Evolutionary conservation across 768 basidiomycete species (phyloP).

Genomic region (Pleurotus giganteus): DNA sequence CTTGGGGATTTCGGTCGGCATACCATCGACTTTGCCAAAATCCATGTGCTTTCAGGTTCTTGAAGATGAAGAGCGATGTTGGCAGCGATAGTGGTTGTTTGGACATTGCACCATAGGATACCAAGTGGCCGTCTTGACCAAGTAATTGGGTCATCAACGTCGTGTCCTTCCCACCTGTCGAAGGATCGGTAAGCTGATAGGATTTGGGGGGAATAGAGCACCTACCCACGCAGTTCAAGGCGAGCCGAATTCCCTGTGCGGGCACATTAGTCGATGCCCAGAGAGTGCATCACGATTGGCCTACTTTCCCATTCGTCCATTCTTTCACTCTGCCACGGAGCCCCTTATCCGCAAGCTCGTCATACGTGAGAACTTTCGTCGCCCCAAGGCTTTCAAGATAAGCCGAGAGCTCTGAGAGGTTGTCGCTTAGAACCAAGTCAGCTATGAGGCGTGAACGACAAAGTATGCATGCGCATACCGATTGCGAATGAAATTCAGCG

Average conservation of each 20-base stretch:
- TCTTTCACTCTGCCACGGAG: conserved; percentile 53
- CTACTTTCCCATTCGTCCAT: conserved; percentile 65
- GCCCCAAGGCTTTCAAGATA: conserved; percentile 65
- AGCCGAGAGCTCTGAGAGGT: conserved; percentile 46
- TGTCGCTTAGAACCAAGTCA: conserved; percentile 35
- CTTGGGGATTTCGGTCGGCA: conserved; percentile 39
- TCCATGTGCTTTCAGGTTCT: conserved; percentile 70
- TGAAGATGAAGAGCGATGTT: conserved; percentile 82
- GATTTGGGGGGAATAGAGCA: too few species aligned
- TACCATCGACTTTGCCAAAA: conserved; percentile 84
- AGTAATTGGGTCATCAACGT: conserved; percentile 67
- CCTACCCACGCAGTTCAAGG: conserved; percentile 51
- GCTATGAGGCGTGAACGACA: not conserved
- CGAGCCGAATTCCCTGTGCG: conserved; percentile 40
- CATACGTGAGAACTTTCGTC: conserved; percentile 75
- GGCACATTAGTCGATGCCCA: not conserved
- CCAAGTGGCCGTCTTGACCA: conserved; percentile 65
- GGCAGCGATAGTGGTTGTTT: conserved; percentile 77
- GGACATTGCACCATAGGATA: conserved; percentile 92
- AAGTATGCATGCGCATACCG: conserved; percentile 41
- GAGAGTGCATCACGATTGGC: not conserved
- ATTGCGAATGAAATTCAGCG: conserved; percentile 78
- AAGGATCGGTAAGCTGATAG: not conserved
- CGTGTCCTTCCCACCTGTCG: conserved; percentile 58
- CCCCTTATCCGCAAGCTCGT: conserved; percentile 60